Evolutionary conservation across 164 flowering plant species (phyloP).

Genomic region (Aristolochia fimbriata): DNA sequence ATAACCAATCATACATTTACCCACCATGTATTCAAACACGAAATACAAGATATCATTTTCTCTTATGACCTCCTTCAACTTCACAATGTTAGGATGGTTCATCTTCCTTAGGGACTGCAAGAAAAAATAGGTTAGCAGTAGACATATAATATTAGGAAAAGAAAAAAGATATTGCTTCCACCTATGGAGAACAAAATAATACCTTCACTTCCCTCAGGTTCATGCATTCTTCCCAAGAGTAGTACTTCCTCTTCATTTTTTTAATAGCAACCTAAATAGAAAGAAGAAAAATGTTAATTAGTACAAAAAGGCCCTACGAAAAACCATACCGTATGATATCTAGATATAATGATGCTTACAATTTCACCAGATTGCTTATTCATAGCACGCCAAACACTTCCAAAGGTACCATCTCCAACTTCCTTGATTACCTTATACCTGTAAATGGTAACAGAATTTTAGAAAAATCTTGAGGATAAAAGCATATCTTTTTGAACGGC

Average conservation of each 20-base stretch:
- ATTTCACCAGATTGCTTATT: conserved; percentile 88
- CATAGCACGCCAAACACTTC: conserved; percentile 90
- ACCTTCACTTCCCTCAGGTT: conserved; percentile 99
- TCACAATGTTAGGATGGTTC: conserved; percentile 91
- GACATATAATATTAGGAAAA: neutral
- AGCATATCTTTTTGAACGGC: neutral
- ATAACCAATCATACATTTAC: neutral
- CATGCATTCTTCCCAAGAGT: conserved; percentile 97
- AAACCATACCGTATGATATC: neutral
- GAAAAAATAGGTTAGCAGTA: neutral
- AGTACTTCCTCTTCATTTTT: conserved; percentile 92
- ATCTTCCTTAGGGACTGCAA: conserved; percentile 83
- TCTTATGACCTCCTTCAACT: conserved; percentile 96
- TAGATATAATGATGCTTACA: conserved; percentile 35
- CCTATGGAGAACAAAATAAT: neutral
- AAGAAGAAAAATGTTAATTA: neutral
- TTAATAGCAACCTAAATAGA: conserved; percentile 77
- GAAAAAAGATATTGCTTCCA: neutral
- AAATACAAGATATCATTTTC: conserved; percentile 80
- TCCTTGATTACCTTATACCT: conserved; percentile 92
- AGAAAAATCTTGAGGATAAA: neutral
- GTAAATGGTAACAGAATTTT: conserved; percentile 1
- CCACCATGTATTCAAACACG: conserved; percentile 94
- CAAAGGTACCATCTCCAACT: conserved; percentile 99
- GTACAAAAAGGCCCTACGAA: neutral